Base-by-base conservation (phyloP, 176 grass and related monocot genomes). In the Elaeis guineensis region DNA sequence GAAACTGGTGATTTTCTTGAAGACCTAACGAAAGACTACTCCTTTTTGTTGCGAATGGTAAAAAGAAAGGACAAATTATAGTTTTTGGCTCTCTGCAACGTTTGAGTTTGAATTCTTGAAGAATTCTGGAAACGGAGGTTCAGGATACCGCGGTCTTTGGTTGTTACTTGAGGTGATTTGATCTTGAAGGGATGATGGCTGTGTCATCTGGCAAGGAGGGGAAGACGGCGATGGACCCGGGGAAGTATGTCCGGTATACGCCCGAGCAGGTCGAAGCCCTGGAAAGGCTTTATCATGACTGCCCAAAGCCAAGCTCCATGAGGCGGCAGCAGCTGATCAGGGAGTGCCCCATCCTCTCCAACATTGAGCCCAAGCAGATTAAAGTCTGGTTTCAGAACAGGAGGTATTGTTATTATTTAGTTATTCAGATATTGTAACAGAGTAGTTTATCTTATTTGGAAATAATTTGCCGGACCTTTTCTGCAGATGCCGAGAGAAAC, bases 301-400 rank as follows among this genome's bases (percentile, higher is more conserved):
- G 87, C 65, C 79, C 87, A 1, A 90, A 90, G 72, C 87, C 82
- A 29, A 90, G 82, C 64, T 90, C 87, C 52, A 66, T 86, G 64
- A 67, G 82, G 18, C 79, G 87, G 44, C 87, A 90, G 79, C 87
- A 90, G 72, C 87, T 90, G 48, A 80, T 86, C 29, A 57, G 82
- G 48, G 87, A 90, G 61, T 90, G 82, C 69, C 76, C 82, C 56
- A 67, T 77, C 49, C 82, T 90, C 18, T 71, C 76, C 69, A 80
- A 57, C 69, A 77, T 90, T 55, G 87, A 90, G 56, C 82, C 87
- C 21, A 90, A 86, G 72, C 87, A 90, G 79, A 90, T 90, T 62
- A 90, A 90, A 81, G 82, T 90, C 63, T 90, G 87, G 87, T 90
- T 90, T 67, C 82, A 90, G 82, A 90, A 90, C 62, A 77, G 87